These are phyloP conservation scores for Epichloe elymi DNA, from an alignment of 2,329 filamentous ascomycete species.

Conservation along the genomic window DNA sequence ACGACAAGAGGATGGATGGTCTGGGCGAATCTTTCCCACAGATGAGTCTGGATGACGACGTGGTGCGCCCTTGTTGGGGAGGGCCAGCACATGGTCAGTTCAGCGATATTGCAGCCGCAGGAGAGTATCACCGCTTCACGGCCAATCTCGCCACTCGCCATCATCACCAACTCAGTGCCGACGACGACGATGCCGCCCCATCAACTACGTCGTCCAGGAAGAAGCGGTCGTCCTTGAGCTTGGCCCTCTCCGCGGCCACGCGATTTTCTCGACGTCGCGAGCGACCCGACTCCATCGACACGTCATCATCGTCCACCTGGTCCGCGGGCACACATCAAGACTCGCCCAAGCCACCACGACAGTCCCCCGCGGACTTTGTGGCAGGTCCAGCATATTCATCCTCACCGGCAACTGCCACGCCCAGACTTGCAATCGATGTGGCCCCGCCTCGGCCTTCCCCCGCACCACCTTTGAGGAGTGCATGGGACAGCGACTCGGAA, in stretches of 20 bases:
- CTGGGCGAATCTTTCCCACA: neutral
- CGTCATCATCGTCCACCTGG: neutral
- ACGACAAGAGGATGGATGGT: conserved; percentile 3
- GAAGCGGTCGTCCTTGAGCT: conserved; percentile 9
- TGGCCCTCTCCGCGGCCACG: conserved; percentile 15
- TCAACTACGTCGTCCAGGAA: neutral
- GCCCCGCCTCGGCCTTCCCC: conserved; percentile 6
- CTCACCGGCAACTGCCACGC: neutral
- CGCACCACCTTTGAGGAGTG: conserved; percentile 13
- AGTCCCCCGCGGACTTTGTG: neutral
- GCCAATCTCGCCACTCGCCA: conserved; percentile 16
- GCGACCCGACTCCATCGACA: conserved; percentile 8
- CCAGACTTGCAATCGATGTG: neutral
- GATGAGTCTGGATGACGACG: conserved; percentile 4
- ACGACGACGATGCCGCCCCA: neutral
- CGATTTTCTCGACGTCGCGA: conserved; percentile 17
- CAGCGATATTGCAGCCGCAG: conserved; percentile 18
- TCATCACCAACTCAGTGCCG: neutral
- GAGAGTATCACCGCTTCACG: conserved; percentile 23
- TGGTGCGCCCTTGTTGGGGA: conserved; percentile 9
- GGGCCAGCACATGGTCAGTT: conserved; percentile 15
- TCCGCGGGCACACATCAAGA: neutral
- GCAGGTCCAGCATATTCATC: neutral
- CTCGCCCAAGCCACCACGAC: neutral
- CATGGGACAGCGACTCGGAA: conserved; percentile 20